These are phyloP conservation scores for Trichaptum fuscoviolaceum DNA, from an alignment of 768 basidiomycete species.

Conservation along the genomic window DNA sequence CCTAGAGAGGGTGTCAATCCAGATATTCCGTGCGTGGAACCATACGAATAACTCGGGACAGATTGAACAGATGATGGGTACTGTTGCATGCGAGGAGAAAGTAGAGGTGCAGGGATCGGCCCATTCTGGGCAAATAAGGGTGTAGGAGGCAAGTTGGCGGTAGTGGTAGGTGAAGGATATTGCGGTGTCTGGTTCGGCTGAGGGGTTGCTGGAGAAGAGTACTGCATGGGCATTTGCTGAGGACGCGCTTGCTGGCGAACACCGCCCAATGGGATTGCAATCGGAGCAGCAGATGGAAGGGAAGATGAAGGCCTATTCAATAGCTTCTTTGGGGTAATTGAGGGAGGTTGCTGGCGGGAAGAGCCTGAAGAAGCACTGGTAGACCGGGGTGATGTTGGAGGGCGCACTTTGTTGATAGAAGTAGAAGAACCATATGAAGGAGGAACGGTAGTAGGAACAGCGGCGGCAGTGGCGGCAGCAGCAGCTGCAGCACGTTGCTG, in stretches of 20 bases:
- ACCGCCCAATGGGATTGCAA: constrained; percentile 14
- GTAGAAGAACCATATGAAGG: not conserved
- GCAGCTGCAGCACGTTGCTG: constrained; percentile 49
- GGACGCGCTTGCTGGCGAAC: constrained; percentile 16
- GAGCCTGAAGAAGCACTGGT: constrained; percentile 42
- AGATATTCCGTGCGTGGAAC: constrained; percentile 39
- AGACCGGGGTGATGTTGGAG: constrained; percentile 46
- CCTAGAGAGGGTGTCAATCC: constrained; percentile 42
- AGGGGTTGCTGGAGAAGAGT: constrained; percentile 18
- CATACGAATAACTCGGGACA: constrained; percentile 39
- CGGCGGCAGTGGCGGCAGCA: constrained; percentile 14
- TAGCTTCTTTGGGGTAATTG: constrained; percentile 57
- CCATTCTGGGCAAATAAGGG: constrained; percentile 29
- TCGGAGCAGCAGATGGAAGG: constrained; percentile 14
- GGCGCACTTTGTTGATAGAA: constrained; percentile 34
- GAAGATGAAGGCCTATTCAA: constrained; percentile 40
- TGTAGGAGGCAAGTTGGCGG: constrained; percentile 41
- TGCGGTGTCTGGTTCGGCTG: constrained; percentile 19
- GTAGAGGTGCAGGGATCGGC: constrained; percentile 38
- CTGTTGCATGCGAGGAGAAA: constrained; percentile 48
- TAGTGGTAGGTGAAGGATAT: constrained; percentile 42
- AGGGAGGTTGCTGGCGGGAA: constrained; percentile 37
- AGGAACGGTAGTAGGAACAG: not conserved
- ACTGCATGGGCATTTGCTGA: constrained; percentile 30
- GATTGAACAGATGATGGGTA: constrained; percentile 35